Conservation (phyloP, 257 asterid species). For the Rauvolfia tetraphylla region DNA sequence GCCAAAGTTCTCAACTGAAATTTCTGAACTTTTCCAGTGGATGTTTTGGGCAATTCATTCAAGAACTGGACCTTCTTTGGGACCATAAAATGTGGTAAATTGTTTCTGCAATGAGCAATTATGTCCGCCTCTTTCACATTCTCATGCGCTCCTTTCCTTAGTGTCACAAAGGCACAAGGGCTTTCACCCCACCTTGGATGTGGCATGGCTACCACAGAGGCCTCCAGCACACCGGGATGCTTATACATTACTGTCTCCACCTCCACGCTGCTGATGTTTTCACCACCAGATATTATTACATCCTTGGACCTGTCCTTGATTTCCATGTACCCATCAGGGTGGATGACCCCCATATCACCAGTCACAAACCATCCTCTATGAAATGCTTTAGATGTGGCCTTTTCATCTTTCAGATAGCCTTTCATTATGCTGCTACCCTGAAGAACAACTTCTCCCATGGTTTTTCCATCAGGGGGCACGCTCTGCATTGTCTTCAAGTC, state of each 20-base stretch:
- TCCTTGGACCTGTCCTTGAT: too few species aligned
- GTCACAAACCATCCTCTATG: constrained; percentile 66
- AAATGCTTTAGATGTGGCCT: constrained; percentile 46
- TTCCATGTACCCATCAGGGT: constrained; percentile 77
- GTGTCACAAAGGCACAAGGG: too few species aligned
- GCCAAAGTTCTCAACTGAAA: too few species aligned
- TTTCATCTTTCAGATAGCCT: constrained; percentile 34
- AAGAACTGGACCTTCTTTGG: too few species aligned
- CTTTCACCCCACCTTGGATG: too few species aligned
- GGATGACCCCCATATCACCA: constrained; percentile 76
- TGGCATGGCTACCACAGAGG: constrained; percentile 52
- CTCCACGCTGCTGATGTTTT: constrained; percentile 81
- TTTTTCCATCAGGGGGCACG: constrained; percentile 51
- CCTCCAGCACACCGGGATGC: constrained; percentile 54
- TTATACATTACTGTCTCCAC: constrained; percentile 55
- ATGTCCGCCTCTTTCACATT: too few species aligned
- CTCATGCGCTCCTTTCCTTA: too few species aligned
- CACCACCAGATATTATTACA: constrained; percentile 91
- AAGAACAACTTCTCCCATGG: constrained; percentile 68
- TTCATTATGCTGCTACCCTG: constrained; percentile 81
- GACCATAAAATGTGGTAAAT: too few species aligned
- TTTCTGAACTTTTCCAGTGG: too few species aligned
- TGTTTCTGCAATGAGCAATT: too few species aligned
- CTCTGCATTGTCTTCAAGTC: constrained; percentile 52
- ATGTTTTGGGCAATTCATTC: too few species aligned